A percentile compares a stretch with the other conserved stretches of the same genome.
phyloP scores from a whole-genome alignment of 2,329 filamentous ascomycete species.

The Monosporascus sp. region DNA sequence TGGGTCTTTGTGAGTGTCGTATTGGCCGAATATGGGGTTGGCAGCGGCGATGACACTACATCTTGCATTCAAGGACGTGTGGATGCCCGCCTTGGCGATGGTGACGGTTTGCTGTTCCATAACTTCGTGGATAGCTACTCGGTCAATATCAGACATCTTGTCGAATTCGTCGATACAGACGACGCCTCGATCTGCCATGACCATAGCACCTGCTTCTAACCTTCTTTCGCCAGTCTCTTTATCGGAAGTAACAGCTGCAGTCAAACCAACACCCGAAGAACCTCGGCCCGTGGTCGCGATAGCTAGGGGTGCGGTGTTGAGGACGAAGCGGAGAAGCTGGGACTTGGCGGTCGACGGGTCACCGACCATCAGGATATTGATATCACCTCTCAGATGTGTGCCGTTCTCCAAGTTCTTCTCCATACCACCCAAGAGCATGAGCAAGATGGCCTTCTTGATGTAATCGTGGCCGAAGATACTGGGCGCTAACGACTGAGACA shows the following conservation, averaged over 20 bases:
- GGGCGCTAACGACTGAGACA: constrained; percentile 90
- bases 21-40: constrained; percentile 97
- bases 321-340: constrained; percentile 91
- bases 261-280: constrained; percentile 95
- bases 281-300: constrained; percentile 96
- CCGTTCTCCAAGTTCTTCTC: constrained; percentile 99
- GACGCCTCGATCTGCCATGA: constrained; percentile 91
- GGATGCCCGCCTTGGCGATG: constrained; percentile 96
- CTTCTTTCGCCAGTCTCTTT: constrained; percentile 96
- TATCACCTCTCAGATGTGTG: constrained; percentile 94
- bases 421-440: constrained; percentile 92
- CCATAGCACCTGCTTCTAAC: constrained; percentile 97
- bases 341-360: constrained; percentile 98
- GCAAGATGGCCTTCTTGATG: constrained; percentile 94
- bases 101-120: constrained; percentile 99
- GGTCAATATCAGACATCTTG: constrained; percentile 98
- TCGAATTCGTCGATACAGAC: constrained; percentile 99
- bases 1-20: constrained; percentile 96
- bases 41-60: constrained; percentile 96
- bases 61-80: constrained; percentile 92
- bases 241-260: constrained; percentile 90
- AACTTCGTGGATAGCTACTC: constrained; percentile 98
- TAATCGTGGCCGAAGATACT: constrained; percentile 97
- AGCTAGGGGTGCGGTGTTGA: constrained; percentile 92
- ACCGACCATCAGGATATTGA: constrained; percentile 98